Base-by-base conservation (phyloP, 2,329 filamentous ascomycete genomes). In the Chaetomiaceae sp. region DNA sequence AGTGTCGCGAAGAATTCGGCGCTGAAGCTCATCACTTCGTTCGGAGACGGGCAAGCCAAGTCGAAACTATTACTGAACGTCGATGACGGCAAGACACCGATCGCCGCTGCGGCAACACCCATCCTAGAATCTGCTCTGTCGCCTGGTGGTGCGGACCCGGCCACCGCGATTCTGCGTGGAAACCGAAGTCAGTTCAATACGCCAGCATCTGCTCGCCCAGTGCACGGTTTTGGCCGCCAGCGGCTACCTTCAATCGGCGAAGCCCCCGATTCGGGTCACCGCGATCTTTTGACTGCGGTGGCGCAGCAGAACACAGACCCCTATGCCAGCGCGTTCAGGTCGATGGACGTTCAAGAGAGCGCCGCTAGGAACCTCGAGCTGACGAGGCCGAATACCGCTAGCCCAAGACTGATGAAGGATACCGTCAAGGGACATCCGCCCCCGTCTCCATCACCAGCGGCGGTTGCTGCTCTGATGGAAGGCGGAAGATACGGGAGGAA, bases 21-120 rank as follows among this genome's bases (percentile, higher is more conserved):
- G 0, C 75, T 97, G 55, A 96, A 95, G 68, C 80, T 97, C 2
- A 95, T 97, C 63, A 97, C 94, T 0, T 86, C 87, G 0, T 97
- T 99, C 64, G 87, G 84, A 27, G 81, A 84, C 43, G 75, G 76
- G 41, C 72, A 72, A 4, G 73, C 75, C 20, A 84, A 85, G 57
- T 81, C 84, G 48, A 84, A 82, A 69, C 84, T 89, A 70, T 82
- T 85, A 61, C 72, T 75, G 6, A 32, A 48, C 34, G 72, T 69
- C 5, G 81, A 84, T 45, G 79, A 76, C 32, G 80, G 80, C 8
- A 75, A 75, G 60, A 96, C 90, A 0, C 90, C 90, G 0, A 86
- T 90, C 59, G 87, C 87, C 9, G 85, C 84, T 1, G 89, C 87
- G n/a, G 80, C 88, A 0, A 97, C 92, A 0, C 92, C 92, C 0